These are phyloP conservation scores for Dryas drummondii DNA, from an alignment of 306 rosid species.

Conservation along the genomic window DNA sequence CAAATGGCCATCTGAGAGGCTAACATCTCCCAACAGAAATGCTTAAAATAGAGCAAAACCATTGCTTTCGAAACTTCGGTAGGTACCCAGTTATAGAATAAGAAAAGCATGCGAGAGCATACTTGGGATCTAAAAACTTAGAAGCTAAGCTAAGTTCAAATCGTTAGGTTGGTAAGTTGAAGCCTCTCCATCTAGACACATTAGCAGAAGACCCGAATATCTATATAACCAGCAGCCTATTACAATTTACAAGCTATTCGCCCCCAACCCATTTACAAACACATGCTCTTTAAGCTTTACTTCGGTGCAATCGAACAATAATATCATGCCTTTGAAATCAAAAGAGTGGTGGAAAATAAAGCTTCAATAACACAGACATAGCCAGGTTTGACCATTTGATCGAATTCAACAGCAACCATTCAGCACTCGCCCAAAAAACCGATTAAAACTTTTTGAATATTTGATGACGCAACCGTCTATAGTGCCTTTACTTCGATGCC, in stretches of 20 bases:
- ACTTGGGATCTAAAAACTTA: constrained; percentile 55
- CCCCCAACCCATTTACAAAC: not conserved
- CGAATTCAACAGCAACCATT: not conserved
- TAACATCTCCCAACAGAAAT: not conserved
- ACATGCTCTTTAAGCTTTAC: not conserved
- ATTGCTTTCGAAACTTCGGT: constrained; percentile 31
- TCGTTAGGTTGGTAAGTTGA: constrained; percentile 63
- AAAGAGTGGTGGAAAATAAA: no score
- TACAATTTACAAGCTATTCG: not conserved
- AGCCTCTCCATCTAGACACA: constrained; percentile 46
- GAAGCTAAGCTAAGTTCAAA: constrained; percentile 53
- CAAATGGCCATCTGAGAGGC: not conserved
- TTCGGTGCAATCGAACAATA: not conserved
- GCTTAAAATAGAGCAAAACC: constrained; percentile 4
- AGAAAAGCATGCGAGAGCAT: constrained; percentile 30
- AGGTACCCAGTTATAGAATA: constrained; percentile 7
- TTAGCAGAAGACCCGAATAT: not conserved
- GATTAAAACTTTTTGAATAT: not conserved
- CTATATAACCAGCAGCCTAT: constrained; percentile 2
- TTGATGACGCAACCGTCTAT: not conserved
- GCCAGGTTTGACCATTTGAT: not conserved
- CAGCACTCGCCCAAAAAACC: not conserved
- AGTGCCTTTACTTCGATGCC: not conserved
- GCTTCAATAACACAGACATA: not conserved
- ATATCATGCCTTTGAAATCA: not conserved